Evolutionary conservation across 2,329 filamentous ascomycete species (phyloP), one percentile per base, ranked within the genome.

Genomic region (Colletotrichum zoysiae): DNA sequence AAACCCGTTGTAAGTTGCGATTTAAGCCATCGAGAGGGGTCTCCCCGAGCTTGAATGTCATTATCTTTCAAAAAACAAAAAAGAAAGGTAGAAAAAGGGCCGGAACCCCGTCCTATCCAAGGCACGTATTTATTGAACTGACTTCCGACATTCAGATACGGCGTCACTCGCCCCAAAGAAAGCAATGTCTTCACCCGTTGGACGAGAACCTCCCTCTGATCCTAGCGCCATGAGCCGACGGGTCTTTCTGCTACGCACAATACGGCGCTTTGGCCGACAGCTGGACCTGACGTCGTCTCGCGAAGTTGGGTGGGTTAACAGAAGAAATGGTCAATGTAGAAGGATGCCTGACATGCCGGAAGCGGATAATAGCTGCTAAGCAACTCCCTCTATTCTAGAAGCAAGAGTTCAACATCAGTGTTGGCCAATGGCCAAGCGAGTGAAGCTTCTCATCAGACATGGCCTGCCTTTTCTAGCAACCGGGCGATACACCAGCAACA

Each of bases 51-150:
- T 38, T 76, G 26, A 33, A 74, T 50, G 26, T 55, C 12, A 5
- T 75, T 7, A 66, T 74, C 35, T 66, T 76, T 18, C 74, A 76
- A 35, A 76, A n/a, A n/a, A n/a, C n/a, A n/a, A n/a, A n/a, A n/a
- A n/a, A n/a, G 73, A 30, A 30, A 6, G 75, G 74, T 33, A 58
- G 63, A 1, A 75, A 75, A 42, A 73, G 65, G 71, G 73, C 48
- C 4, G 56, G 12, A 8, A 0, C 14, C 8, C 12, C 5, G 5
- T 1, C 5, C 3, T 18, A 50, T 56, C 4, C 35, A 46, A 46
- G 18, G n/a, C 18, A 11, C 1, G 14, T 20, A 20, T 35, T 4
- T 8, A 18, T 5, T 2, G 5, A 3, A 35, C 51, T 11, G n/a
- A 55, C 26, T 8, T 8, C 12, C 16, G 2, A 7, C 23, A 30